Evolutionary conservation across 1,139 yeast species (phyloP).

Genomic region (Debaryomycetaceae sp.): DNA sequence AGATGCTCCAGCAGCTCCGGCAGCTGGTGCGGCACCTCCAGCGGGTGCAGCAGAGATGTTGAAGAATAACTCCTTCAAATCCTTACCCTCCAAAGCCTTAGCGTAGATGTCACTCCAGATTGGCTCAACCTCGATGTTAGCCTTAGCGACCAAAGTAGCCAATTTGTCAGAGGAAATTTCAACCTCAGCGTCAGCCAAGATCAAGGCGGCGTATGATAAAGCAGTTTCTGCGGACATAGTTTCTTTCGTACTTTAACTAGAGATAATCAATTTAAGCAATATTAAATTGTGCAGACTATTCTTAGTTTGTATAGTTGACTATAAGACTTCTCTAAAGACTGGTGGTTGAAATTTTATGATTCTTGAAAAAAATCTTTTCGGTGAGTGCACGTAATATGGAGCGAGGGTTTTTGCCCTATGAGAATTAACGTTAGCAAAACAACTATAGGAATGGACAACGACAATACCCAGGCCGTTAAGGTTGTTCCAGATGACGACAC

Average conservation of each 20-base stretch:
- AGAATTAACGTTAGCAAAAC: not conserved
- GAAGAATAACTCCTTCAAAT: constrained; percentile 86
- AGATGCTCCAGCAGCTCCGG: constrained; percentile 48
- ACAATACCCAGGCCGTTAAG: not conserved
- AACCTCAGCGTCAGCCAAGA: constrained; percentile 95
- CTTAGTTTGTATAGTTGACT: constrained; percentile 35
- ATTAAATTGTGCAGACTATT: constrained; percentile 69
- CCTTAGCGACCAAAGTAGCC: constrained; percentile 66
- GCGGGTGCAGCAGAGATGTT: constrained; percentile 63
- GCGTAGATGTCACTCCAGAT: constrained; percentile 96
- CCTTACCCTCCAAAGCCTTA: constrained; percentile 95
- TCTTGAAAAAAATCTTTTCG: not conserved
- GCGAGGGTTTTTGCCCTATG: not conserved
- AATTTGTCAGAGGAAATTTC: constrained; percentile 94
- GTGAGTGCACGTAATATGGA: not conserved
- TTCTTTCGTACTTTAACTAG: constrained; percentile 25
- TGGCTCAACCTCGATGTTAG: constrained; percentile 88
- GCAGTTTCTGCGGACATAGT: constrained; percentile 58
- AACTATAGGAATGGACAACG: not conserved
- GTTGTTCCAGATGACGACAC: too few relatives aligned
- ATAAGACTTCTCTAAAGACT: not conserved
- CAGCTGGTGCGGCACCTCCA: constrained; percentile 63
- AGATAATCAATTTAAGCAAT: constrained; percentile 44
- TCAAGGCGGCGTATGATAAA: constrained; percentile 90
- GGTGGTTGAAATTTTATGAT: not conserved